Conservation (phyloP, 225 moss, liverwort and hornwort species). For the Sphagnum contortum region DNA sequence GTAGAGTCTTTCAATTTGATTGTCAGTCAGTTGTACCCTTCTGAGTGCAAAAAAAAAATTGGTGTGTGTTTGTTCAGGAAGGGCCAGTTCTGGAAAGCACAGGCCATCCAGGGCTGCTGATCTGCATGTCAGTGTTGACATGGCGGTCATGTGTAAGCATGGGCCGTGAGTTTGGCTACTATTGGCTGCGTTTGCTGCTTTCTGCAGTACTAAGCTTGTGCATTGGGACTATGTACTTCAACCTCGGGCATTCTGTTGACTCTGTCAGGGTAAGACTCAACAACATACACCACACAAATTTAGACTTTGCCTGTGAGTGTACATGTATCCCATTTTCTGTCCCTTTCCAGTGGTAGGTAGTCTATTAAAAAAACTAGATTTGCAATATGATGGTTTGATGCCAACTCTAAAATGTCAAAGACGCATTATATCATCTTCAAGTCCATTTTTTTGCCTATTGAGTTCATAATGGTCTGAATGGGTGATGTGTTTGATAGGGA, state of each 20-base stretch:
- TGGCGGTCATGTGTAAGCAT: slow-evolving; percentile 46
- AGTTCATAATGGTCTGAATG: no score
- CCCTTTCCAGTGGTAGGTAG: no score
- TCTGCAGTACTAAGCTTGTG: slow-evolving; percentile 26
- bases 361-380: no score
- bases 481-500: slow-evolving; percentile 12
- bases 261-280: slow-evolving; percentile 21
- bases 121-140: slow-evolving; percentile 25
- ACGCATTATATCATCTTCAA: no score
- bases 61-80: slow-evolving; percentile 15
- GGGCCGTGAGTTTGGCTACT: slow-evolving; percentile 38
- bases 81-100: slow-evolving; percentile 16
- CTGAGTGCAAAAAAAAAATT: no score
- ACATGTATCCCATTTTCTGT: no score
- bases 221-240: slow-evolving; percentile 31
- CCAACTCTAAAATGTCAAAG: no score
- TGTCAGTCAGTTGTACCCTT: no score
- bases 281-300: neutral
- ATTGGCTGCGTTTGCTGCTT: slow-evolving; percentile 39
- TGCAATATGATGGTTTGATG: no score
- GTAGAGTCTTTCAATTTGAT: no score
- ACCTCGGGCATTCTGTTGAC: slow-evolving; percentile 24
- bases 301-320: no score
- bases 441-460: no score
- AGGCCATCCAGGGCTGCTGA: slow-evolving; percentile 12